Base-by-base conservation (phyloP, 306 rosid genomes). In the Betula pendula region DNA sequence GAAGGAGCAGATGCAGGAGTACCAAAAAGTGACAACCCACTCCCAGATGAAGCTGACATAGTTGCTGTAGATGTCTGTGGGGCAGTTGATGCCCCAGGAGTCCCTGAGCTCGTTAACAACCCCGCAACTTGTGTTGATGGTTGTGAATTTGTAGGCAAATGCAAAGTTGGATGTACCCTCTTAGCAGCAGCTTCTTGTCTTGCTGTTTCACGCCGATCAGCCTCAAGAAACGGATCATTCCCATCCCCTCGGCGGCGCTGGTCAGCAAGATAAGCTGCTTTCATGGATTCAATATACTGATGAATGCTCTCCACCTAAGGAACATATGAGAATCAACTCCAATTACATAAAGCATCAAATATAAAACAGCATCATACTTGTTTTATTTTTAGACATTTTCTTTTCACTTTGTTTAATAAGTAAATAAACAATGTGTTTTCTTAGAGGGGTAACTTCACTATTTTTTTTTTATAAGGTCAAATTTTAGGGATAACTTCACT, bases 181-280 rank as follows among this genome's bases (percentile, higher is more conserved):
- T 91, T 96, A 29, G 97, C 89, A 77, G 98, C 97, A 43, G 98
- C 97, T 84, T 92, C 98, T 80, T 86, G 93, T 82, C 98, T 88
- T 43, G 98, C 99, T 75, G 90, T 96, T 87, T 96, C 98, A 75
- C 99, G 89, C 66, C 99, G 87, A 84, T 96, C 97, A 73, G 99
- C 99, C 89, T 91, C 98, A 47, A 96, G 83, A 81, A 96, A 96
- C 16, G 99, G 99, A 84, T 96, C 94, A 81, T 85, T 96, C 58
- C 69, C 91, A 74, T 96, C 93, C 56, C 99, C 99, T 47, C 73
- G 81, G 24, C 86, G 90, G 65, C 98, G 97, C 82, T 88, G 98
- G 81, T 93, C 92, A 73, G 89, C 92, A 78, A 92, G 87, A 83
- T 92, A 92, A 77, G 97, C 91, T 73, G 93, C 75, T 85, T 88